phyloP scores from a whole-genome alignment of 495 filamentous ascomycete species.

The Neurospora tetraspora region DNA sequence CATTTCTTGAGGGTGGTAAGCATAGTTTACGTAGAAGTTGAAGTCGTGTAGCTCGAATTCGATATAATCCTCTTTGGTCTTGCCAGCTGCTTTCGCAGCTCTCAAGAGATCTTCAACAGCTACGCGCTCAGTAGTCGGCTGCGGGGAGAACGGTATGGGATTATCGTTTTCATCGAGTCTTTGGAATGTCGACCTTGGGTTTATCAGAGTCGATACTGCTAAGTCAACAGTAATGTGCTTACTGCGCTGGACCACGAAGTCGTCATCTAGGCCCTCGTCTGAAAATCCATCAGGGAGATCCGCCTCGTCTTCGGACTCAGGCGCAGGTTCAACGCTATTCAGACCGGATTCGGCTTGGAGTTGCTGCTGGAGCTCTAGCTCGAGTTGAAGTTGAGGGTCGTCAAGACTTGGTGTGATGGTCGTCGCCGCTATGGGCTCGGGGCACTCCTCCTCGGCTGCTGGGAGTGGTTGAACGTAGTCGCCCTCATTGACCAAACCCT shows the following conservation, averaged over 20 bases:
- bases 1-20: slow-evolving; percentile 34
- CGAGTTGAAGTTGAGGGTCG: background rate
- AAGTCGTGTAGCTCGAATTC: slow-evolving; percentile 43
- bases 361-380: background rate
- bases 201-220: slow-evolving; percentile 13
- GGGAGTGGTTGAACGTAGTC: background rate
- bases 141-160: slow-evolving; percentile 5
- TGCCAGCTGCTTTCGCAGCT: background rate
- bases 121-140: slow-evolving; percentile 12
- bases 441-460: background rate
- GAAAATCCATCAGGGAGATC: background rate
- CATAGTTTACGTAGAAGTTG: slow-evolving; percentile 34
- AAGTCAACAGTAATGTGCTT: slow-evolving; percentile 11
- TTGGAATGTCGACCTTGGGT: slow-evolving; percentile 6
- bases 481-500: background rate
- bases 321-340: background rate
- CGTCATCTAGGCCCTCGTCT: background rate
- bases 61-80: slow-evolving; percentile 18
- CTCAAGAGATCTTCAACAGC: slow-evolving; percentile 20
- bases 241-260: slow-evolving; percentile 1
- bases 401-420: background rate
- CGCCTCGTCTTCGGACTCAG: background rate
- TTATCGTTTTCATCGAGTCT: slow-evolving; percentile 2
- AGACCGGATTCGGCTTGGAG: background rate
- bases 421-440: background rate